Evolutionary conservation across 805 yeast species (phyloP).

Genomic region (Nakazawaea ishiwadae): DNA sequence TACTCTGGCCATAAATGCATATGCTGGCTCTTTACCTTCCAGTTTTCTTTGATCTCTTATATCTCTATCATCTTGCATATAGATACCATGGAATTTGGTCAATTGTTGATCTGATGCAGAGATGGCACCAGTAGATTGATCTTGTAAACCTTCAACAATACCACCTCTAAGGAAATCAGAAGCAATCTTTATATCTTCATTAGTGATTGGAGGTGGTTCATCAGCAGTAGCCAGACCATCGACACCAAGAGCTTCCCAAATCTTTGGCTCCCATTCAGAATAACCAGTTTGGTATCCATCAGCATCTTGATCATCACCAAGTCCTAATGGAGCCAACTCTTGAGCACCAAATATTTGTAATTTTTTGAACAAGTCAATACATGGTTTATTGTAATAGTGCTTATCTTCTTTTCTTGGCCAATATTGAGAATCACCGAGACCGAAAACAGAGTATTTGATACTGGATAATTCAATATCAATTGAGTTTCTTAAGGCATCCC

Average conservation of each 20-base stretch:
- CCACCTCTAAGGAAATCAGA: conserved; percentile 91
- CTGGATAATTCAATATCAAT: conserved; percentile 59
- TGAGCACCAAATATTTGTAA: conserved; percentile 69
- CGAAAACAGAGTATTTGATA: conserved; percentile 60
- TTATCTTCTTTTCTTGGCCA: conserved; percentile 98
- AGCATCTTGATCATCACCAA: conserved; percentile 97
- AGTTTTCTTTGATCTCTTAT: conserved; percentile 88
- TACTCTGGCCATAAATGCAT: conserved; percentile 94
- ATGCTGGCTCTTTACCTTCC: conserved; percentile 92
- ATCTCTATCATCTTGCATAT: conserved; percentile 98
- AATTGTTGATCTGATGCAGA: conserved; percentile 88
- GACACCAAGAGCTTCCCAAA: conserved; percentile 90
- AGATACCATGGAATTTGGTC: conserved; percentile 96
- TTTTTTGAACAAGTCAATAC: conserved; percentile 63
- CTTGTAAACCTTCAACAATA: conserved; percentile 79
- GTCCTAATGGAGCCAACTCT: conserved; percentile 68
- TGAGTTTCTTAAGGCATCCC: conserved; percentile 66
- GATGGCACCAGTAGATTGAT: conserved; percentile 85
- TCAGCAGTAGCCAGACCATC: conserved; percentile 77
- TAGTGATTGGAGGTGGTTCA: conserved; percentile 85
- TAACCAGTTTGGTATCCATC: conserved; percentile 95
- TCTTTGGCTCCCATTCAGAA: conserved; percentile 73
- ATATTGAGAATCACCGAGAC: conserved; percentile 79
- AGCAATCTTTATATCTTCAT: conserved; percentile 89
- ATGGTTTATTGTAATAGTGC: conserved; percentile 91